Percentiles rank a stretch among this genome's conserved stretches.
These are phyloP conservation scores for Leucaena leucocephala DNA, from an alignment of 306 rosid genomes.

Conservation along the genomic window DNA sequence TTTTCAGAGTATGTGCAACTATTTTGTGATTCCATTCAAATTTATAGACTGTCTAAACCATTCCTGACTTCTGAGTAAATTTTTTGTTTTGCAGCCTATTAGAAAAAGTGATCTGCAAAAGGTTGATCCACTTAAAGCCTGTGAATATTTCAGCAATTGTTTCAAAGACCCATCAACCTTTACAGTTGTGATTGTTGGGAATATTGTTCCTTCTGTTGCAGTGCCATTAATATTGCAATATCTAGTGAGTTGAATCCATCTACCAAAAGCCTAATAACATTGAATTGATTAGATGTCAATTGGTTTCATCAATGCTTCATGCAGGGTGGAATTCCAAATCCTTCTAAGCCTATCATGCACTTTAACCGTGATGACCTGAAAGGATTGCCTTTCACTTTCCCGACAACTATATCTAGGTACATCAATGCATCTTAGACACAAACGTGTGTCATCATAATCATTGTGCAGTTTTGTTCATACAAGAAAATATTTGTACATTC, in stretches of 20 bases:
- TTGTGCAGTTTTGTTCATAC: conserved; percentile 11
- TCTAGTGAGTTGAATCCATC: conserved; percentile 61
- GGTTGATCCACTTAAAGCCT: conserved; percentile 88
- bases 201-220: conserved; percentile 77
- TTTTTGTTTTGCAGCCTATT: conserved; percentile 67
- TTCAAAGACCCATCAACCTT: conserved; percentile 94
- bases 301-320: conserved; percentile 41
- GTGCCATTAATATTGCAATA: conserved; percentile 90
- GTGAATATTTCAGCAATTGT: conserved; percentile 91
- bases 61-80: conserved; percentile 42
- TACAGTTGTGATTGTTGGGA: conserved; percentile 88
- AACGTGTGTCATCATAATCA: conserved; percentile 10
- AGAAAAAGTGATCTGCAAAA: conserved; percentile 74
- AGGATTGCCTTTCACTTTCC: conserved; percentile 89
- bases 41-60: conserved; percentile 20
- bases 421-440: conserved; percentile 32
- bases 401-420: conserved; percentile 67
- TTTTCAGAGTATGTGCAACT: conserved; percentile 69
- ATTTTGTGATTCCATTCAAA: conserved; percentile 35
- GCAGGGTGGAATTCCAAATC: conserved; percentile 96
- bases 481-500: conserved; percentile 17
- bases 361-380: conserved; percentile 81
- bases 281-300: conserved; percentile 32
- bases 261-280: conserved; percentile 29
- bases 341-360: conserved; percentile 70